These are phyloP conservation scores for Cladosporium velox DNA, from an alignment of 2,329 filamentous ascomycete genomes.

Conservation along the genomic window DNA sequence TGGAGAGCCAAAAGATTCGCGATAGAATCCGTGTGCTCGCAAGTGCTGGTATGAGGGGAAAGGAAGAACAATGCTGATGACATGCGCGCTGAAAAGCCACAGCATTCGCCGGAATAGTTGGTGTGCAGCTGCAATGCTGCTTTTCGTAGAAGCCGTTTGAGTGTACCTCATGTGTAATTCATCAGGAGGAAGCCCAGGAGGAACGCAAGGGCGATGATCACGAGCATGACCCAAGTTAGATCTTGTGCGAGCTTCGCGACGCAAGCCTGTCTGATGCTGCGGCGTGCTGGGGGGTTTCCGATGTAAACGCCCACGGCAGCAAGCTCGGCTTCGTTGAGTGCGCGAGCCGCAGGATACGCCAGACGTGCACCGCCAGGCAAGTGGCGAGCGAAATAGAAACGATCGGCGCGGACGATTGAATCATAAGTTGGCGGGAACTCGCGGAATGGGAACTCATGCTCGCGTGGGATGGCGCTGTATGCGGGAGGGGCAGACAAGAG, in stretches of 20 bases:
- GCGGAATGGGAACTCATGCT: neutral
- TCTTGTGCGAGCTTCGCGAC: neutral
- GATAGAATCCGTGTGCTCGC: neutral
- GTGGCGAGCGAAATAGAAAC: neutral
- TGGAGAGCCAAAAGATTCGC: neutral
- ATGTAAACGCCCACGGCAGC: neutral
- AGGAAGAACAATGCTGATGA: neutral
- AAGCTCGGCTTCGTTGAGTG: neutral
- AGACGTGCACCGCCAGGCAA: neutral
- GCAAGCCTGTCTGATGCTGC: neutral
- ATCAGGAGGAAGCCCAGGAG: neutral
- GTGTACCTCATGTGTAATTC: neutral
- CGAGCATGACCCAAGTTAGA: neutral
- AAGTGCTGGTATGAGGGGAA: neutral
- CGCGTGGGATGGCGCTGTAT: conserved; percentile 1
- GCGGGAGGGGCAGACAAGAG: neutral
- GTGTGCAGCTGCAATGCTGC: neutral
- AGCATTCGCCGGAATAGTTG: neutral
- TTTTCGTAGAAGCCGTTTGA: neutral
- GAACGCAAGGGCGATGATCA: neutral
- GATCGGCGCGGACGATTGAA: neutral
- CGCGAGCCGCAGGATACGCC: neutral
- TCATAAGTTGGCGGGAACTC: neutral
- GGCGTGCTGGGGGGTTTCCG: neutral
- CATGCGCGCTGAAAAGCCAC: neutral